Conservation (phyloP, 2,329 filamentous ascomycete species). For the Colletotrichum karsti region DNA sequence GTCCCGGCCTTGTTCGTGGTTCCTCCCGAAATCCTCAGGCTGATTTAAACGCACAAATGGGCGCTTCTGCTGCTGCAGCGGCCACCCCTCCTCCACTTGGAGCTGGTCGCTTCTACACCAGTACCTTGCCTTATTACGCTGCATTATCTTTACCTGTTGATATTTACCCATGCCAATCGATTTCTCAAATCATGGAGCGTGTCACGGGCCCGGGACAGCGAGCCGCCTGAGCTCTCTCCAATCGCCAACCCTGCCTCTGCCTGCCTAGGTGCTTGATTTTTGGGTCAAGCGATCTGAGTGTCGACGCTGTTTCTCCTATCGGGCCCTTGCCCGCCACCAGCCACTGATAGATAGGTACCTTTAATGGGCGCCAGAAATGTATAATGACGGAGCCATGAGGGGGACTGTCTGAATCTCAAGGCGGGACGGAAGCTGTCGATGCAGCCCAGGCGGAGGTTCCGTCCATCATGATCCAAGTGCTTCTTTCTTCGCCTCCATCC, state of each 20-base stretch:
- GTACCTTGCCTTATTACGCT: neutral
- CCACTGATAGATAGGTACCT: neutral
- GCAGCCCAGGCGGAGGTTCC: neutral
- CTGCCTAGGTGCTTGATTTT: constrained; percentile 14
- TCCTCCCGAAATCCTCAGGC: neutral
- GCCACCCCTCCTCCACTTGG: neutral
- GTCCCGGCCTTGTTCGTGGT: neutral
- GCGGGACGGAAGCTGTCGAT: neutral
- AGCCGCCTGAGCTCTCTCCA: constrained; percentile 1
- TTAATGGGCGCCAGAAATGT: constrained; percentile 13
- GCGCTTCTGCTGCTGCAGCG: constrained; percentile 11
- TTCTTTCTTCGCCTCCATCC: neutral
- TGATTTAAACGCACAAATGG: constrained; percentile 32
- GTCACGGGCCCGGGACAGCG: neutral
- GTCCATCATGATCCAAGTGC: neutral
- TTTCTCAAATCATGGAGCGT: neutral
- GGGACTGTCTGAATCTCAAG: constrained; percentile 5
- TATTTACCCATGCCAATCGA: constrained; percentile 22
- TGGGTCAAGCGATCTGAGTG: constrained; percentile 13
- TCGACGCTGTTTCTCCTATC: constrained; percentile 8
- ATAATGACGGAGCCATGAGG: constrained; percentile 23
- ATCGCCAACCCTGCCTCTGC: neutral
- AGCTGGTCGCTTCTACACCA: neutral
- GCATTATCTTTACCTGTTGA: constrained; percentile 8
- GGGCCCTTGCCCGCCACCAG: constrained; percentile 17